Base-by-base conservation (phyloP, 129 eudicot species). In the Rutidosis leptorrhynchoides region DNA sequence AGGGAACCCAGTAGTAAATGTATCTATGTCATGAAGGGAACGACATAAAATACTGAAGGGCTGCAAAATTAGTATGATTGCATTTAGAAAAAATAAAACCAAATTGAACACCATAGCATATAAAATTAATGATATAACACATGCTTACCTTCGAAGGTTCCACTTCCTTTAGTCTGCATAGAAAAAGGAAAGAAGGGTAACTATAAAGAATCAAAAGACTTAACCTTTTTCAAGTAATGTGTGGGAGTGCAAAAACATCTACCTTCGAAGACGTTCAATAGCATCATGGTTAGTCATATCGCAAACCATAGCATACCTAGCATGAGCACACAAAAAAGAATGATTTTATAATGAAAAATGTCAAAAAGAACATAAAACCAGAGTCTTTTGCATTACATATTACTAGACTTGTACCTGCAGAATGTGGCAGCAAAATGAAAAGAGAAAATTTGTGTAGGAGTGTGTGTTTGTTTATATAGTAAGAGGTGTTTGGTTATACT, bases 261-360 rank as follows among this genome's bases (percentile, higher is more conserved):
- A 87, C 97, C 97, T 92, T 63, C 92, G 81, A 55, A 92, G 83
- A 43, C 96, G 96, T 56, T 88, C 87, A 79, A 92, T 71, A 21
- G 96, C 96, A 11, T 86, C 84, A 67, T 71, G 79, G 79, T 66
- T 80, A 58, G 76, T 82, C 86, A 88, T 71, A 80, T 88, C 95
- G 78, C 98, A 92, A 25, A 74, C 95, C 69, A 92, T 85, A 33
- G 96, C 98, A 72, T 91, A 91, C 83, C 97, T 91, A 75, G 22
- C 3, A 68, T 51, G 4, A 72, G 11, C 19, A 45, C 29, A 73
- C 55, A 51, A 1, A 21, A 26, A 46, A 46, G 2, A 49, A 24
- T 58, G 14, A 24, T n/a, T 40, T 7, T 2, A 42, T 10, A 12
- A 16, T 7, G 25, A 15, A 40, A 21, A 58, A n/a, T n/a, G n/a